Evolutionary conservation across 176 grass and related monocot species (phyloP), one percentile per base, ranked within the genome.

Genomic region (Raddia guianensis): DNA sequence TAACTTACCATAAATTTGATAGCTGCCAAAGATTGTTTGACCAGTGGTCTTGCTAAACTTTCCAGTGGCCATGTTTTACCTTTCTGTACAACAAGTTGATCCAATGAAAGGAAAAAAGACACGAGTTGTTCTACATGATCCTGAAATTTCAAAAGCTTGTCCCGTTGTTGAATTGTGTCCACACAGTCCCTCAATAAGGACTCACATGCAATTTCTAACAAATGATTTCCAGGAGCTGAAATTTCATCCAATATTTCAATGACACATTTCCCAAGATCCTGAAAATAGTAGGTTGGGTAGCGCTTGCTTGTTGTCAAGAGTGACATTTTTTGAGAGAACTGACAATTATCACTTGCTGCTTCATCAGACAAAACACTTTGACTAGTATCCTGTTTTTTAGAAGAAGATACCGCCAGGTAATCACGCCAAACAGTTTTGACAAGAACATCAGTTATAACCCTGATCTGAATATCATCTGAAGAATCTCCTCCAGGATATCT

Each of bases 41-140:
- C 60, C 59, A 98, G 81, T 32, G 92, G 95, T 85, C 84, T 94
- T 37, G 86, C 92, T 63, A 98, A 88, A 71, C 32, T 85, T 78
- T 93, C 86, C 78, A 98, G 71, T 2, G 95, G 90, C 95, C 95
- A 98, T 79, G 84, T 70, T 78, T 92, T 76, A 83, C 92, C 87
- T 66, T 93, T 87, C 49, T 51, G 70, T 16, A 93, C 83, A 53
- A 89, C 81, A 66, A 89, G 84, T 77, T 76, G 54, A 92, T 94
- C 88, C 56, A 98, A 73, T 61, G 86, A 87, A 85, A 78, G 14
- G 83, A 94, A 98, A 77, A 98, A 94, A 14, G 76, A 83, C 47
- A 85, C 81, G 79, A 98, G 82, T 82, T 94, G 92, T 64, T 93
- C 81, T 12, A 89, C 16, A 35, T 87, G 83, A 77, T 90, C 71